phyloP scores from a whole-genome alignment of 1,284 basidiomycete species.

The Tilletia caries region DNA sequence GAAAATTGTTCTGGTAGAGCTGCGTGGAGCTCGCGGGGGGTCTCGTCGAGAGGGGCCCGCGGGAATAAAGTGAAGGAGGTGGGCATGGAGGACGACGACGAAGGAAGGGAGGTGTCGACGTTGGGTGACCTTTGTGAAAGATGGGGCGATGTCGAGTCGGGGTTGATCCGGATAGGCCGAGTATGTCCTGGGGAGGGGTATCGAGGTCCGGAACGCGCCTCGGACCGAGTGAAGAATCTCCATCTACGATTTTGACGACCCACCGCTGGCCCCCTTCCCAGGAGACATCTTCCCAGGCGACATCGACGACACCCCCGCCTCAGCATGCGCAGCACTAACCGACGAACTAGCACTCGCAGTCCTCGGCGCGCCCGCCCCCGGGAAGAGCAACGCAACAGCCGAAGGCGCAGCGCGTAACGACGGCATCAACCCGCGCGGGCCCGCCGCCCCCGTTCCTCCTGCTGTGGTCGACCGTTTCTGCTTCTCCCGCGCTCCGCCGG shows the following conservation, averaged over 20 bases:
- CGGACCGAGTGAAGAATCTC: too few relatives aligned
- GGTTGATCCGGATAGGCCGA: too few relatives aligned
- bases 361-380: neutral
- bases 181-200: too few relatives aligned
- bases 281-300: constrained; percentile 7
- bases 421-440: constrained; percentile 6
- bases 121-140: too few relatives aligned
- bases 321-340: neutral
- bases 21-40: too few relatives aligned
- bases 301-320: neutral
- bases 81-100: too few relatives aligned
- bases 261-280: neutral
- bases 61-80: too few relatives aligned
- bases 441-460: neutral
- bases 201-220: too few relatives aligned
- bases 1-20: too few relatives aligned
- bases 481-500: neutral
- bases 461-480: neutral
- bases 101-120: too few relatives aligned
- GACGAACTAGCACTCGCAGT: neutral
- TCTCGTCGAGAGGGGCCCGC: too few relatives aligned
- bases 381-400: constrained; percentile 9
- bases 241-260: neutral
- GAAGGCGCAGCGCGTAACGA: neutral
- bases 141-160: too few relatives aligned